phyloP scores from a whole-genome alignment of 805 yeast genomes.

The Saccharomyces eubayanus region DNA sequence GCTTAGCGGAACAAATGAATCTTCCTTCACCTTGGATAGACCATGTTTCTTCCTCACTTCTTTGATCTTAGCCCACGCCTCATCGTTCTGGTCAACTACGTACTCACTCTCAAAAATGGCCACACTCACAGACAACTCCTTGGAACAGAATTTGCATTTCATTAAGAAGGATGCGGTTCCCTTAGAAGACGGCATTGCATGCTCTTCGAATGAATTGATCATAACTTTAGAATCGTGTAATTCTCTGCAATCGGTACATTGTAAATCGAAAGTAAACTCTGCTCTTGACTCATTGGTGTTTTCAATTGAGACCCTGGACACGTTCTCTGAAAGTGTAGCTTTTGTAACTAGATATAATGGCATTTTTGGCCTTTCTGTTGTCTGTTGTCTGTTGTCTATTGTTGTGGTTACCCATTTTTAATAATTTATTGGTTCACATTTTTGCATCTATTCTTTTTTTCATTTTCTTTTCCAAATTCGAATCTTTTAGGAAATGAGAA shows the following conservation, averaged over 20 bases:
- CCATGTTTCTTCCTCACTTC: slow-evolving; percentile 25
- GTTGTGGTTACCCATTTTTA: background rate
- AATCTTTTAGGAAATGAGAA: too few relatives aligned
- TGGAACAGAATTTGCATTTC: slow-evolving; percentile 59
- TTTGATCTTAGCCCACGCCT: slow-evolving; percentile 11
- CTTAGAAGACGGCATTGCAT: slow-evolving; percentile 57
- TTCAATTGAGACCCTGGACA: slow-evolving; percentile 47
- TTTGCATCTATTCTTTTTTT: too few relatives aligned
- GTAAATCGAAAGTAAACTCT: slow-evolving; percentile 64
- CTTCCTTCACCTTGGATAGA: slow-evolving; percentile 12
- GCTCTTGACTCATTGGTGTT: slow-evolving; percentile 58
- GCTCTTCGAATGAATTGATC: slow-evolving; percentile 58
- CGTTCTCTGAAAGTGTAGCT: slow-evolving; percentile 35
- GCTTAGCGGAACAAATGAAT: slow-evolving; percentile 41
- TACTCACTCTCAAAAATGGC: slow-evolving; percentile 20
- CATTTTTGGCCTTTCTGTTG: background rate
- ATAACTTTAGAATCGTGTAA: slow-evolving; percentile 60
- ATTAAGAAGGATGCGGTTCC: slow-evolving; percentile 82
- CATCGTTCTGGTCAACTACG: slow-evolving; percentile 11
- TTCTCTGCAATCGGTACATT: slow-evolving; percentile 76
- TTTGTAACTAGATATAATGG: slow-evolving; percentile 18
- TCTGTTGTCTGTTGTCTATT: background rate
- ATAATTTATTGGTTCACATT: background rate
- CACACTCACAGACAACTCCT: slow-evolving; percentile 22
- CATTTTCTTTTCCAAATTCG: too few relatives aligned